Conservation (phyloP, 768 basidiomycete species). For the Trametes villosa region DNA sequence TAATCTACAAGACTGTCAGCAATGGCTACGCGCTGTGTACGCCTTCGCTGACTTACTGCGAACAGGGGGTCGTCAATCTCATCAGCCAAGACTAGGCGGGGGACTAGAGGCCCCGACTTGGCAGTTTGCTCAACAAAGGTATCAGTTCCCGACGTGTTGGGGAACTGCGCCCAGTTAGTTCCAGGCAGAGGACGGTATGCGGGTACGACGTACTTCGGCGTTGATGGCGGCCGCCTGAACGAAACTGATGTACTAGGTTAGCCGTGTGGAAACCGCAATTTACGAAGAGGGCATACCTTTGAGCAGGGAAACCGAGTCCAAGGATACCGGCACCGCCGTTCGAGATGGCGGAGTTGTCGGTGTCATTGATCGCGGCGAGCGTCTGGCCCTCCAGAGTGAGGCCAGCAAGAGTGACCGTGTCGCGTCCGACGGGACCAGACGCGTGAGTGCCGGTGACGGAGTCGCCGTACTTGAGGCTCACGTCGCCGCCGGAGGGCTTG, state of each 20-base stretch:
- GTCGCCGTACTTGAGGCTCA: slow-evolving; percentile 67
- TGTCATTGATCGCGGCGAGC: slow-evolving; percentile 70
- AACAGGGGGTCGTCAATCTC: slow-evolving; percentile 51
- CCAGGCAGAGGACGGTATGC: neutral
- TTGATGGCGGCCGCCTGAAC: slow-evolving; percentile 32
- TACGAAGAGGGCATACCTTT: slow-evolving; percentile 51
- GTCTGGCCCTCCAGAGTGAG: slow-evolving; percentile 55
- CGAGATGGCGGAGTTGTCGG: slow-evolving; percentile 67
- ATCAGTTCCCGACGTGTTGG: slow-evolving; percentile 27
- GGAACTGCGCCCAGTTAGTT: slow-evolving; percentile 24
- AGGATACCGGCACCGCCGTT: slow-evolving; percentile 71
- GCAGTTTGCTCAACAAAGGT: slow-evolving; percentile 30
- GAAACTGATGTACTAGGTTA: slow-evolving; percentile 19
- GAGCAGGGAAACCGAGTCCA: slow-evolving; percentile 76
- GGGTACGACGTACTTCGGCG: slow-evolving; percentile 18
- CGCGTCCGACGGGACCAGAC: slow-evolving; percentile 64
- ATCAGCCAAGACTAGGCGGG: slow-evolving; percentile 37
- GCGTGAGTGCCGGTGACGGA: slow-evolving; percentile 73
- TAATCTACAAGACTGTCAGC: slow-evolving; percentile 39
- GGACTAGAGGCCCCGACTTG: slow-evolving; percentile 39
- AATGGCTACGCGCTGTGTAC: neutral
- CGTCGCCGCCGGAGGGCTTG: slow-evolving; percentile 49
- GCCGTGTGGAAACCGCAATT: neutral
- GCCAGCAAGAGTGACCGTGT: slow-evolving; percentile 59
- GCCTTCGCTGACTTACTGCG: slow-evolving; percentile 30